phyloP scores from a whole-genome alignment of 495 filamentous ascomycete species.

The Penicillium psychrofluorescens region DNA sequence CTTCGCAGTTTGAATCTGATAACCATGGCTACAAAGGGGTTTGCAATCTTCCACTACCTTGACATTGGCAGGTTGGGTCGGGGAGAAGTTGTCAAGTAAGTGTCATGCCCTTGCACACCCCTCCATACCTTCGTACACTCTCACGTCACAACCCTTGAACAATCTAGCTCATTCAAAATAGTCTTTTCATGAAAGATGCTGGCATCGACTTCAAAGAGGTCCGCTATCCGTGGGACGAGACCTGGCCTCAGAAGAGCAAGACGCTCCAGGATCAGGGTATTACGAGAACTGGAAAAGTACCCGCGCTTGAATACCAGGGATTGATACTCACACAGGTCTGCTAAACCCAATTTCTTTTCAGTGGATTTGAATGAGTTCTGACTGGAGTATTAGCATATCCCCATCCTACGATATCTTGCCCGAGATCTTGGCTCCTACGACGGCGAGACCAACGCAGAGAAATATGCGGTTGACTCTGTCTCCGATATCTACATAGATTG shows the following conservation, averaged over 20 bases:
- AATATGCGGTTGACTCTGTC: conserved; percentile 34
- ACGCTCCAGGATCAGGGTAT: conserved; percentile 19
- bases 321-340: conserved; percentile 29
- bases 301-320: conserved; percentile 34
- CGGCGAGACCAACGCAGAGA: conserved; percentile 30
- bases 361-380: not conserved
- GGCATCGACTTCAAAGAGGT: conserved; percentile 33
- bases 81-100: conserved; percentile 34
- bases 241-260: conserved; percentile 28
- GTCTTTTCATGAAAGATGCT: conserved; percentile 32
- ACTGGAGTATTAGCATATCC: conserved; percentile 18
- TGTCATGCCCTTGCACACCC: not conserved
- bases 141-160: too few relatives aligned
- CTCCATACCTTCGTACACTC: too few relatives aligned
- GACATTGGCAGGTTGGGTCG: conserved; percentile 35
- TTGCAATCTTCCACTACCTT: conserved; percentile 24
- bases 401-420: conserved; percentile 34
- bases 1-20: not conserved
- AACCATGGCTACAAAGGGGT: not conserved
- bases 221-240: conserved; percentile 31
- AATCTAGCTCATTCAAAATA: conserved; percentile 1
- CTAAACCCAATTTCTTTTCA: not conserved
- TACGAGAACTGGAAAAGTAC: conserved; percentile 27
- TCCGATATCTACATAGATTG: conserved; percentile 38
- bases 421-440: conserved; percentile 31